Evolutionary conservation across 176 grass and related monocot species (phyloP).

Genomic region (Musa schizocarpa): DNA sequence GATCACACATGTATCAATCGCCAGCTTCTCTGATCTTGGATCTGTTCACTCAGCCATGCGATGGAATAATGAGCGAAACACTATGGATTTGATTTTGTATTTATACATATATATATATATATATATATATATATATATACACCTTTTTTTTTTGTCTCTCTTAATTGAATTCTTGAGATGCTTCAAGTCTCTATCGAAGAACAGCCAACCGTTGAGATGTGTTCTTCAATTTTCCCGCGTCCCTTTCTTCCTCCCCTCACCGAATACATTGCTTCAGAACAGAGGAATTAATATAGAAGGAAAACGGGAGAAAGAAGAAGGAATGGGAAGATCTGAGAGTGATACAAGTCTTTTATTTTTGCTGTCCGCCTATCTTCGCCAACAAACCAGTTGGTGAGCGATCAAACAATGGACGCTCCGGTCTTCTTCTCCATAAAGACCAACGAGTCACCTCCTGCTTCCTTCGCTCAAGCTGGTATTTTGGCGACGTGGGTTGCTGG

Average conservation of each 20-base stretch:
- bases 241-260: neutral
- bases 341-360: neutral
- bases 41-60: too few relatives aligned
- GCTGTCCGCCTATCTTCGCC: neutral
- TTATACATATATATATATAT: too few relatives aligned
- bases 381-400: slow-evolving; percentile 9
- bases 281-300: slow-evolving; percentile 1
- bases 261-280: slow-evolving; percentile 12
- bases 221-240: slow-evolving; percentile 11
- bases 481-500: neutral
- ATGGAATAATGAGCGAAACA: neutral
- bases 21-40: too few relatives aligned
- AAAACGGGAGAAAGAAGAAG: neutral
- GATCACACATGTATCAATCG: too few relatives aligned
- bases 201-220: slow-evolving; percentile 11
- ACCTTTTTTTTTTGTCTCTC: neutral
- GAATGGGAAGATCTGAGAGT: neutral
- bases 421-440: neutral
- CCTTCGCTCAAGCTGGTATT: neutral
- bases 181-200: neutral
- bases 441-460: neutral
- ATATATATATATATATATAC: too few relatives aligned
- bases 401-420: neutral
- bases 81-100: neutral
- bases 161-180: neutral